These are phyloP conservation scores for Ceratobasidium sp. DNA, from an alignment of 1,284 basidiomycete species.

Conservation along the genomic window DNA sequence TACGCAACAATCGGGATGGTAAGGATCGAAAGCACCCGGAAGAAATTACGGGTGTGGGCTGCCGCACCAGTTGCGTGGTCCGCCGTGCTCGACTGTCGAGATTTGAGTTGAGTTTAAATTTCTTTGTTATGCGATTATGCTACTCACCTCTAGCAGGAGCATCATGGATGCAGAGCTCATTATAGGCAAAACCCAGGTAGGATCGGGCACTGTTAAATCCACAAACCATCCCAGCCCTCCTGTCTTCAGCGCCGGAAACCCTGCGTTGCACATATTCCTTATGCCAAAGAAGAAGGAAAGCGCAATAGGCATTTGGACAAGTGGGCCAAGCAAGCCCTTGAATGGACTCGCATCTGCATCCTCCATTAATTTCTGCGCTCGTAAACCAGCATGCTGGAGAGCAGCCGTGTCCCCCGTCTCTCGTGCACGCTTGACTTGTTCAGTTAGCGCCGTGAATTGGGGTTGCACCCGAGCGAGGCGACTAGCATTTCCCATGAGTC, in stretches of 20 bases:
- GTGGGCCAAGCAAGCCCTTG: conserved; percentile 69
- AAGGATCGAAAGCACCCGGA: conserved; percentile 73
- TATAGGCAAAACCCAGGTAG: conserved; percentile 82
- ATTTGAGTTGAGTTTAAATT: conserved; percentile 66
- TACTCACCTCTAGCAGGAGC: conserved; percentile 75
- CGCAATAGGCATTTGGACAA: conserved; percentile 84
- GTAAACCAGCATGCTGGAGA: conserved; percentile 68
- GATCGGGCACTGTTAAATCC: conserved; percentile 85
- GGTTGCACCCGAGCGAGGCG: conserved; percentile 76
- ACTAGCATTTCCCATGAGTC: conserved; percentile 75
- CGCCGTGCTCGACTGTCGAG: conserved; percentile 58
- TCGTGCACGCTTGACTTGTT: conserved; percentile 64
- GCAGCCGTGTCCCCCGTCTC: conserved; percentile 66
- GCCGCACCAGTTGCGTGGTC: conserved; percentile 66
- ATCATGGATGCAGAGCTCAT: conserved; percentile 75
- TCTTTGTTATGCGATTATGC: not conserved
- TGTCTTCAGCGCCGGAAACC: conserved; percentile 78
- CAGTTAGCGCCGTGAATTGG: conserved; percentile 70
- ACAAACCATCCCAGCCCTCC: conserved; percentile 85
- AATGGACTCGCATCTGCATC: conserved; percentile 78
- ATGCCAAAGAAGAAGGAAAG: conserved; percentile 90
- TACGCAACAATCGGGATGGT: conserved; percentile 68
- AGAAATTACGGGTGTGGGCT: conserved; percentile 79
- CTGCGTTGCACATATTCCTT: conserved; percentile 76
- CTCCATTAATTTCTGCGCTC: conserved; percentile 74